Conservation (phyloP, 2,329 filamentous ascomycete genomes). For the Monosporascus sp. region DNA sequence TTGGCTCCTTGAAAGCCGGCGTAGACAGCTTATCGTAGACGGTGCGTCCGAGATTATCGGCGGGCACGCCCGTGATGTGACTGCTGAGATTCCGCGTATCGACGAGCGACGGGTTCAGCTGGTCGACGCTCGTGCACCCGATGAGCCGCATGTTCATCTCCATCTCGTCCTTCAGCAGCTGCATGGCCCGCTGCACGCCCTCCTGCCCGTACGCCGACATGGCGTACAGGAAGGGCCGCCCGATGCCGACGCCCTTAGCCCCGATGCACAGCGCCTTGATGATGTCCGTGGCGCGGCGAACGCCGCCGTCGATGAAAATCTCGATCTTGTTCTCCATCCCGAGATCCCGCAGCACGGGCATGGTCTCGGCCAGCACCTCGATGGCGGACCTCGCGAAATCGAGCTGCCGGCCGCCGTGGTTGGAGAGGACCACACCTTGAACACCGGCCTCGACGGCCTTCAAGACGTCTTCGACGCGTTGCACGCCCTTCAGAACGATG, state of each 20-base stretch:
- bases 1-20: slow-evolving; percentile 44
- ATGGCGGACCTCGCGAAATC: slow-evolving; percentile 87
- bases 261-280: slow-evolving; percentile 93
- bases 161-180: slow-evolving; percentile 90
- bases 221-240: slow-evolving; percentile 89
- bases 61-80: slow-evolving; percentile 45
- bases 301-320: slow-evolving; percentile 85
- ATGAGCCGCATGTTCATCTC: slow-evolving; percentile 99
- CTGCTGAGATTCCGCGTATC: slow-evolving; percentile 66
- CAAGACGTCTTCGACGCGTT: slow-evolving; percentile 91
- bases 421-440: slow-evolving; percentile 87
- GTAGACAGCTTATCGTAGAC: slow-evolving; percentile 51
- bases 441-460: slow-evolving; percentile 77
- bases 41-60: slow-evolving; percentile 42
- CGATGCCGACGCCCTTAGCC: slow-evolving; percentile 88
- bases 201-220: slow-evolving; percentile 88
- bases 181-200: slow-evolving; percentile 89
- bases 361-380: slow-evolving; percentile 88
- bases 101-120: slow-evolving; percentile 76
- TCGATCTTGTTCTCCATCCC: slow-evolving; percentile 75
- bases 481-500: slow-evolving; percentile 93
- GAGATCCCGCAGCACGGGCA: slow-evolving; percentile 74
- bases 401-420: slow-evolving; percentile 92
- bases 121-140: slow-evolving; percentile 67
- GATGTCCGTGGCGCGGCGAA: slow-evolving; percentile 87